Conservation (phyloP, 2,329 filamentous ascomycete genomes). For the Pyrenochaeta sp. region DNA sequence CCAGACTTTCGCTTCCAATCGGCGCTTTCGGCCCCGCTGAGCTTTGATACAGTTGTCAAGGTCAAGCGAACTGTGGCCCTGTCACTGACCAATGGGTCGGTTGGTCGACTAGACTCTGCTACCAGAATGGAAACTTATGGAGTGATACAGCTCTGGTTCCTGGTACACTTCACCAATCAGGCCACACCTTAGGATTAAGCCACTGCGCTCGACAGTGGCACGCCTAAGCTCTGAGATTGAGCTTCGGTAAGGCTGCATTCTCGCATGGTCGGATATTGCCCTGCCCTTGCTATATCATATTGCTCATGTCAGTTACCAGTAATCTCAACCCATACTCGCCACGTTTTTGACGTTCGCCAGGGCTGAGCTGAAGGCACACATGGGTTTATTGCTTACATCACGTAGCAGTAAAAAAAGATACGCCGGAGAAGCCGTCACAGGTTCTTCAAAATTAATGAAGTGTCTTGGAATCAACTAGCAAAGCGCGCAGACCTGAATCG, state of each 20-base stretch:
- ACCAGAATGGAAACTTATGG: too few relatives aligned
- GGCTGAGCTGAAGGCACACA: not conserved
- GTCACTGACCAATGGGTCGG: too few relatives aligned
- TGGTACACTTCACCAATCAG: too few relatives aligned
- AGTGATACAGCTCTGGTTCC: too few relatives aligned
- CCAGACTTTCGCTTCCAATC: too few relatives aligned
- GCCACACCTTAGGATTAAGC: too few relatives aligned
- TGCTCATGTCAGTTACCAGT: not conserved
- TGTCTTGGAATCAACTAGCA: not conserved
- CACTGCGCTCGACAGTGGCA: not conserved
- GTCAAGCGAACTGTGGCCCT: too few relatives aligned
- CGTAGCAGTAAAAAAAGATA: too few relatives aligned
- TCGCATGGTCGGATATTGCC: not conserved
- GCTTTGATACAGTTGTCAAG: too few relatives aligned
- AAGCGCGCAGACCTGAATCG: not conserved
- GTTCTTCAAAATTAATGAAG: not conserved
- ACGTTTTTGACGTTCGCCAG: not conserved
- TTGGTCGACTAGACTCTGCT: too few relatives aligned
- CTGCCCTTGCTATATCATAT: not conserved
- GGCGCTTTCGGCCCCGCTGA: too few relatives aligned
- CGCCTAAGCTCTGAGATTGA: not conserved
- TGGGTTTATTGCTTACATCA: not conserved
- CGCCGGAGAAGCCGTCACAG: too few relatives aligned
- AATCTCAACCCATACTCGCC: not conserved
- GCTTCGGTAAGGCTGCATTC: not conserved